Evolutionary conservation across 257 asterid species (phyloP).

Genomic region (Solanum tarapatanum): DNA sequence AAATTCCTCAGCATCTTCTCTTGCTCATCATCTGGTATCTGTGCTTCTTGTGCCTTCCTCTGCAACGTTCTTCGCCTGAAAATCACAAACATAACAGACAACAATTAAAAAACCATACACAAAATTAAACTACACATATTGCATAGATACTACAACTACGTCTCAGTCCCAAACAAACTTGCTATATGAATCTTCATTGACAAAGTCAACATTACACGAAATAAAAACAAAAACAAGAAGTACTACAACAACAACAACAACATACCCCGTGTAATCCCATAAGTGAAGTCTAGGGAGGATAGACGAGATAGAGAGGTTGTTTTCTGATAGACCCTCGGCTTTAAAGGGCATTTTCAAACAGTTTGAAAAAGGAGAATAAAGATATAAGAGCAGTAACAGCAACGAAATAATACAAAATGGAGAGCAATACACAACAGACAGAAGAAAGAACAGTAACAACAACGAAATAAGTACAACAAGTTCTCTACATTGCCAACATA

Average conservation of each 20-base stretch:
- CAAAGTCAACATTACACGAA: not conserved
- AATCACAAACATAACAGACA: not conserved
- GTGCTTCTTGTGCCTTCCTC: slow-evolving; percentile 76
- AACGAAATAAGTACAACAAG: not conserved
- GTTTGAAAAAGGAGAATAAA: not conserved
- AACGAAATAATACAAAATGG: not conserved
- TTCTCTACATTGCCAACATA: not conserved
- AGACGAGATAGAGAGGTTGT: not conserved
- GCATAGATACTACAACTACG: not conserved
- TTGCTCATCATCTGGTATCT: slow-evolving; percentile 76
- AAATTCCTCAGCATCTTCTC: slow-evolving; percentile 80
- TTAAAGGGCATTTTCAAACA: not conserved
- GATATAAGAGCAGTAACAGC: not conserved
- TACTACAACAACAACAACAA: not conserved
- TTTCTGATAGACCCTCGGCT: not conserved
- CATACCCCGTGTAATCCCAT: not conserved
- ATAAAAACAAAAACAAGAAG: not conserved
- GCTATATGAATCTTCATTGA: not conserved
- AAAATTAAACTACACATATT: not conserved
- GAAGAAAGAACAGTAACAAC: not conserved
- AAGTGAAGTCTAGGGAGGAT: not conserved
- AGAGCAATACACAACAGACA: not conserved
- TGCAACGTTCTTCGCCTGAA: slow-evolving; percentile 83
- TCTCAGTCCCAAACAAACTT: not conserved
- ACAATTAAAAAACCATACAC: not conserved